phyloP scores from a whole-genome alignment of 2,329 filamentous ascomycete genomes.

The Aspergillus sp. region DNA sequence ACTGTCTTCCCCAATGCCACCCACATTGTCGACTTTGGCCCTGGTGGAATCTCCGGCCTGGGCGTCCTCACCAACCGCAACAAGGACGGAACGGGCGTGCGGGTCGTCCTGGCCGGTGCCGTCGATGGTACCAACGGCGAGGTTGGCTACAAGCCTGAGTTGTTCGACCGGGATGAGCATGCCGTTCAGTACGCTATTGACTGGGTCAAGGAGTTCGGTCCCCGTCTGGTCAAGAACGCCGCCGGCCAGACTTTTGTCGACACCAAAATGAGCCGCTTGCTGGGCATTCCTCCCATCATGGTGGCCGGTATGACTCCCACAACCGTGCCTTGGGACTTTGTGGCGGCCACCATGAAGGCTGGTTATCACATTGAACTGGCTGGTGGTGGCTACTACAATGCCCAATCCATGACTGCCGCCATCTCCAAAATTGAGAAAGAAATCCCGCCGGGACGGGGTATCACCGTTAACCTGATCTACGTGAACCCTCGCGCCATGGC shows the following conservation, averaged over 20 bases:
- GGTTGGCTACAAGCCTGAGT: conserved; percentile 94
- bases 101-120: conserved; percentile 89
- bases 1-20: conserved; percentile 86
- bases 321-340: conserved; percentile 86
- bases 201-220: conserved; percentile 96
- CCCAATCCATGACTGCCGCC: conserved; percentile 73
- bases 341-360: conserved; percentile 86
- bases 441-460: conserved; percentile 79
- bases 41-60: conserved; percentile 91
- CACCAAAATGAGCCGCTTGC: conserved; percentile 86
- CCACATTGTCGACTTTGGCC: conserved; percentile 93
- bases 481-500: conserved; percentile 82
- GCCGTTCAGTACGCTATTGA: conserved; percentile 92
- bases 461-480: conserved; percentile 85
- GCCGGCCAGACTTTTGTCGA: conserved; percentile 86
- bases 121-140: conserved; percentile 84
- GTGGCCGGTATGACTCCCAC: conserved; percentile 89
- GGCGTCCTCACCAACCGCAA: conserved; percentile 96
- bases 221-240: conserved; percentile 83
- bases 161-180: conserved; percentile 94
- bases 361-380: conserved; percentile 91
- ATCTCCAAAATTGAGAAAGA: conserved; percentile 76
- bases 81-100: conserved; percentile 96
- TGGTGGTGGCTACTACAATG: conserved; percentile 82
- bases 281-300: conserved; percentile 78